Evolutionary conservation across 495 filamentous ascomycete species (phyloP).

Genomic region (Aspergillus sparsus): DNA sequence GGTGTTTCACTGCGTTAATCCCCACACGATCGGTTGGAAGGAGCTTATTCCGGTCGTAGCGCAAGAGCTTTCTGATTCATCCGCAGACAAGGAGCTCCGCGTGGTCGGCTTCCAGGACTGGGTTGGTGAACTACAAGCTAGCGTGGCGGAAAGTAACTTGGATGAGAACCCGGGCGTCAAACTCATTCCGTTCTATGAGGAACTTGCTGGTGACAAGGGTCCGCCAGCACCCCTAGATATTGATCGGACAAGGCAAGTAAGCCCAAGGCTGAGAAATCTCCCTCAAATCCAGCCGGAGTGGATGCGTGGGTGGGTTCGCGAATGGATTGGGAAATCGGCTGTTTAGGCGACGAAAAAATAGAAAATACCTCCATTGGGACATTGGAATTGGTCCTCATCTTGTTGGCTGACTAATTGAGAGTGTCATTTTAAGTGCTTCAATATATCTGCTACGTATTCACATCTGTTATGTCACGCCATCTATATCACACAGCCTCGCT

Average conservation of each 20-base stretch:
- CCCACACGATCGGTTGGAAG: constrained; percentile 18
- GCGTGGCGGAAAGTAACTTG: neutral
- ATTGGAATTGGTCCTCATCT: too few species aligned
- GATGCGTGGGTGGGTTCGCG: neutral
- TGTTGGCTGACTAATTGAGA: too few species aligned
- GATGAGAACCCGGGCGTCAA: neutral
- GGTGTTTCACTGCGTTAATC: constrained; percentile 55
- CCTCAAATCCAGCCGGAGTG: neutral
- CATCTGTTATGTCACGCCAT: too few species aligned
- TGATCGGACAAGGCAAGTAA: neutral
- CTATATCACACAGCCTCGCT: too few species aligned
- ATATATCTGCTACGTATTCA: too few species aligned
- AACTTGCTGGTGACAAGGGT: neutral
- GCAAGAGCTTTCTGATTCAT: neutral
- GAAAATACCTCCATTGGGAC: too few species aligned
- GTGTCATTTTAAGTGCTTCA: too few species aligned
- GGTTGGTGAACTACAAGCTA: neutral
- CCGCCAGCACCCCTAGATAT: neutral
- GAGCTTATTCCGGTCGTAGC: neutral
- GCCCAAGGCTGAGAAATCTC: neutral
- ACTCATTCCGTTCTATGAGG: neutral
- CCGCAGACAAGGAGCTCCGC: neutral
- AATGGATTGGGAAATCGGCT: neutral
- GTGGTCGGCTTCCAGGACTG: neutral
- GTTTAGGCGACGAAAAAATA: too few species aligned